A percentile compares a stretch with the other conserved stretches of the same genome.
Conservation (phyloP, 495 filamentous ascomycete genomes). For the Zalerion maritima region DNA sequence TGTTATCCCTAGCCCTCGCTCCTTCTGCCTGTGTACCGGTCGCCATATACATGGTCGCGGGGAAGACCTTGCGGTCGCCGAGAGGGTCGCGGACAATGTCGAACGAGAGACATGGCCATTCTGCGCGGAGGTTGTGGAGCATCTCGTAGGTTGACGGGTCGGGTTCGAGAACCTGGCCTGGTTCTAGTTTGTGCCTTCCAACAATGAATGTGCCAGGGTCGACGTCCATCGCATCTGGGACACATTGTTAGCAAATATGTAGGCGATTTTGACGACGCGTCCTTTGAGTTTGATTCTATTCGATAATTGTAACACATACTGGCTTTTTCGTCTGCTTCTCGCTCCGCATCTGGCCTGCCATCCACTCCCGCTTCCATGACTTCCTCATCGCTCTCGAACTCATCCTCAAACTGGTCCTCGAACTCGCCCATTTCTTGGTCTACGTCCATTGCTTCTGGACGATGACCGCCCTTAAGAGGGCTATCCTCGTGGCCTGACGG, state of each 20-base stretch:
- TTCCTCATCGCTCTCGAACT: constrained; percentile 94
- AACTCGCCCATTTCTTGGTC: constrained; percentile 67
- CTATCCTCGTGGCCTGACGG: constrained; percentile 34
- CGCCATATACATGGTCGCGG: constrained; percentile 85
- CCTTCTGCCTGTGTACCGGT: constrained; percentile 83
- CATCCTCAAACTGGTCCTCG: constrained; percentile 92
- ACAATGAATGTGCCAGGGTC: constrained; percentile 78
- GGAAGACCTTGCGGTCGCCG: constrained; percentile 80
- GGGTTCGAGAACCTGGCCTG: constrained; percentile 78
- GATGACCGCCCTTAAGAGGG: constrained; percentile 54
- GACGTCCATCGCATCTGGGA: constrained; percentile 68
- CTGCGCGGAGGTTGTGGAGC: constrained; percentile 81
- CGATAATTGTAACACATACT: constrained; percentile 27
- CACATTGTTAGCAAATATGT: constrained; percentile 9
- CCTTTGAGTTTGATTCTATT: neutral
- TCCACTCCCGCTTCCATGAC: constrained; percentile 90
- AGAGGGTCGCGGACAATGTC: constrained; percentile 81
- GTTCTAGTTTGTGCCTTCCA: constrained; percentile 69
- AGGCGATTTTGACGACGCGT: neutral
- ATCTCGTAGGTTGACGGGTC: constrained; percentile 89
- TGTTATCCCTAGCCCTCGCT: constrained; percentile 63
- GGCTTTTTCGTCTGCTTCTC: constrained; percentile 67
- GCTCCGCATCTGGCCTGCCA: constrained; percentile 79
- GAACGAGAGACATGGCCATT: constrained; percentile 94
- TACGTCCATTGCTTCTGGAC: constrained; percentile 40